Evolutionary conservation across 2,329 filamentous ascomycete species (phyloP).

Genomic region (Exophiala phaeomuriformis): DNA sequence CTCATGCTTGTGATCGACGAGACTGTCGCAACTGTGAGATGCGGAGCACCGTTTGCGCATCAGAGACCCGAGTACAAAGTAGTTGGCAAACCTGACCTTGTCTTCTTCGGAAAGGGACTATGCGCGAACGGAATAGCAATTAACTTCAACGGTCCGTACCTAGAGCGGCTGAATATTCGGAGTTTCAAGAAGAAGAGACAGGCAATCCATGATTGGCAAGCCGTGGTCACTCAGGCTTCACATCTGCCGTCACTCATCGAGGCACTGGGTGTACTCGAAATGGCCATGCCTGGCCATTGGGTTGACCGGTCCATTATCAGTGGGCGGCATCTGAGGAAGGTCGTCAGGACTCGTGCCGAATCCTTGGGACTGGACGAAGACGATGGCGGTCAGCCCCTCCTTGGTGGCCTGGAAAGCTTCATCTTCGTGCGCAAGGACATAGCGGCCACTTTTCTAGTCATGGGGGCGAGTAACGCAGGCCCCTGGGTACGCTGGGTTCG

Average conservation of each 20-base stretch:
- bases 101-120: background rate
- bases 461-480: background rate
- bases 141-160: background rate
- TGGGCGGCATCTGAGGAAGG: background rate
- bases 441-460: background rate
- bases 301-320: background rate
- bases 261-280: background rate
- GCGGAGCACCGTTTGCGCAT: background rate
- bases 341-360: background rate
- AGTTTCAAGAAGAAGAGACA: background rate
- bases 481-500: background rate
- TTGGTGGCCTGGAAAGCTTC: background rate
- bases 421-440: background rate
- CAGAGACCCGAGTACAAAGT: background rate
- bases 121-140: background rate
- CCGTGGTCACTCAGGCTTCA: background rate
- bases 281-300: background rate
- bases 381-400: background rate
- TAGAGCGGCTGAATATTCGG: background rate
- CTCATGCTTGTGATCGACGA: background rate
- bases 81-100: background rate
- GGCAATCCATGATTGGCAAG: background rate
- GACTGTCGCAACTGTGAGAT: background rate
- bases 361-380: background rate
- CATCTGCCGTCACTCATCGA: background rate